Conservation (phyloP, 1,284 basidiomycete genomes). For the Coriolopsis trogii region DNA sequence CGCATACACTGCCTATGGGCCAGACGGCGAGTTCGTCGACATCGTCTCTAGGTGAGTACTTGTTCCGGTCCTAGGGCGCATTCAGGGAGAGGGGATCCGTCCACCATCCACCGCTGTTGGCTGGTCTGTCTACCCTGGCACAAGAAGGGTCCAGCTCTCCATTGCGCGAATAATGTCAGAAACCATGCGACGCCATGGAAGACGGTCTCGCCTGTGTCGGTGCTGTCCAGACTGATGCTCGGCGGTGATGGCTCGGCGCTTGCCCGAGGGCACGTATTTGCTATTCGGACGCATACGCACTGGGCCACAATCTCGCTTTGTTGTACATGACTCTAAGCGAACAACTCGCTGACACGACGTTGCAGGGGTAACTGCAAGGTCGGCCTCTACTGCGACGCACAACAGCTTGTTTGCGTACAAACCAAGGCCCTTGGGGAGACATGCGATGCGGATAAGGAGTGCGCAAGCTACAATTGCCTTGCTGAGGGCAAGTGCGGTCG, state of each 20-base stretch:
- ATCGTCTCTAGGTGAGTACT: slow-evolving; percentile 73
- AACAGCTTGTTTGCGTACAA: slow-evolving; percentile 58
- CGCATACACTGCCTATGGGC: slow-evolving; percentile 70
- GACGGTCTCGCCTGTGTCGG: no score
- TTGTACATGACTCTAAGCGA: no score
- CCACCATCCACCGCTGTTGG: not conserved
- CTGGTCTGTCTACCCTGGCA: not conserved
- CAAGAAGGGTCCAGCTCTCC: not conserved
- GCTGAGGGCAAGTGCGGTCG: slow-evolving; percentile 62
- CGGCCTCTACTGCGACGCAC: slow-evolving; percentile 77
- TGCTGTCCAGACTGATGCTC: not conserved
- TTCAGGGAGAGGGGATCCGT: not conserved
- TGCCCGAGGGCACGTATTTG: not conserved
- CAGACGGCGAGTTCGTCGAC: slow-evolving; percentile 64
- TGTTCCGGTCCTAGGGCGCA: not conserved
- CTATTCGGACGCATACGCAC: slow-evolving; percentile 1
- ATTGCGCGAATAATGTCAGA: no score
- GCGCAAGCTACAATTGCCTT: slow-evolving; percentile 76
- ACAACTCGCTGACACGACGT: no score
- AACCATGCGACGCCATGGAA: no score
- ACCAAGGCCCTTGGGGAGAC: slow-evolving; percentile 56
- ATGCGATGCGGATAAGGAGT: slow-evolving; percentile 86
- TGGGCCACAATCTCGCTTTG: no score
- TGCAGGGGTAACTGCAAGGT: slow-evolving; percentile 65
- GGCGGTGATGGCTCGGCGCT: not conserved